Evolutionary conservation across 768 basidiomycete species (phyloP), one percentile per base, ranked within the genome.

Genomic region (Mycena metata): DNA sequence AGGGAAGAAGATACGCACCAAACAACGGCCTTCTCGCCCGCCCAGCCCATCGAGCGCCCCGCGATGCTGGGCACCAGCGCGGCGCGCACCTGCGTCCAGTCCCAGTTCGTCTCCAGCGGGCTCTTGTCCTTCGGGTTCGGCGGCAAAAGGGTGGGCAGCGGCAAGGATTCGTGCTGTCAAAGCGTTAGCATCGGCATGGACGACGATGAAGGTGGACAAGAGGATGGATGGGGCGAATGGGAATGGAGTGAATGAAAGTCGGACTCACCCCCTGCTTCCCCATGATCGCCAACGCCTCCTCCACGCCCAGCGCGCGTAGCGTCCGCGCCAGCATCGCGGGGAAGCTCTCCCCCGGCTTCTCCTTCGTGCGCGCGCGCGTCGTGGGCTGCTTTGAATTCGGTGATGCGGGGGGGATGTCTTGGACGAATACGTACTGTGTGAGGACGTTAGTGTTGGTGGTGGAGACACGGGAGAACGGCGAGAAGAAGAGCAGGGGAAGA

Each of bases 401-500:
- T 16, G 43, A 12, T 19, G 59, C 66, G n/a, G n/a, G 23, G 16
- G 56, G 62, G 24, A 91, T 64, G 64, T n/a, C n/a, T n/a, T 92
- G 89, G 8, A 91, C 77, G 86, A 88, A 92, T 42, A 85, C 83
- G n/a, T 85, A 86, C 90, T 91, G 60, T 52, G 23, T n/a, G 16
- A 24, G 10, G 6, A 16, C 19, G 33, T 51, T 19, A 61, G n/a
- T n/a, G n/a, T n/a, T n/a, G n/a, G n/a, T n/a, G n/a, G n/a, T n/a
- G n/a, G n/a, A n/a, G n/a, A n/a, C n/a, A n/a, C n/a, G n/a, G n/a
- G n/a, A n/a, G n/a, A n/a, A n/a, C n/a, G n/a, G n/a, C n/a, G n/a
- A n/a, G n/a, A n/a, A n/a, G n/a, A n/a, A n/a, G n/a, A n/a, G n/a
- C n/a, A n/a, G n/a, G n/a, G n/a, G n/a, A n/a, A n/a, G n/a, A n/a